A percentile compares a stretch with the other conserved stretches of the same genome.
Evolutionary conservation across 1,139 yeast genomes (phyloP).

Genomic region (Debaryomyces coudertii): DNA sequence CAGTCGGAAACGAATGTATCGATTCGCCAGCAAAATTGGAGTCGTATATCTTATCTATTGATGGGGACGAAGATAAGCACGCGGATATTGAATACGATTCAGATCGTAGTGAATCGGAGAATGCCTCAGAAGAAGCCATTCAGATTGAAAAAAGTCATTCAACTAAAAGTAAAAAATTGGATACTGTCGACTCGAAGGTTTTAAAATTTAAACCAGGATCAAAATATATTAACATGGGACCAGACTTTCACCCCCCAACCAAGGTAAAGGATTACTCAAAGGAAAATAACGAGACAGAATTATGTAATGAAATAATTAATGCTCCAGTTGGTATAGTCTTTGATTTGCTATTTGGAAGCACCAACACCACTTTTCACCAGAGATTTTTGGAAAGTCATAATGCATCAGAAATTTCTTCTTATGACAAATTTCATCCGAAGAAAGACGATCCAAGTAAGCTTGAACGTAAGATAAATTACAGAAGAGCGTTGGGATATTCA

Average conservation of each 20-base stretch:
- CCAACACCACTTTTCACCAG: conserved; percentile 43
- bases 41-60: conserved; percentile 39
- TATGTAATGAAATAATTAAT: conserved; percentile 35
- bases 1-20: conserved; percentile 11
- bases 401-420: conserved; percentile 50
- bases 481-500: conserved; percentile 52
- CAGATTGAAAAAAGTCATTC: conserved; percentile 5
- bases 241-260: conserved; percentile 42
- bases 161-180: conserved; percentile 7
- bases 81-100: conserved; percentile 16
- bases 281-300: conserved; percentile 34
- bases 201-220: conserved; percentile 36
- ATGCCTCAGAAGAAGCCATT: conserved; percentile 12
- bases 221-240: conserved; percentile 39
- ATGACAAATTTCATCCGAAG: conserved; percentile 39
- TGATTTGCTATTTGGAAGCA: conserved; percentile 50
- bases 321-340: conserved; percentile 57
- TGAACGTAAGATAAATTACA: conserved; percentile 45
- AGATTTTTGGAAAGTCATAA: conserved; percentile 47
- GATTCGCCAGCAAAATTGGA: conserved; percentile 23
- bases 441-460: conserved; percentile 35
- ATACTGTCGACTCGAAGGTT: conserved; percentile 18
- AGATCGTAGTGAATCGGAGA: conserved; percentile 10
- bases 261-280: conserved; percentile 21
- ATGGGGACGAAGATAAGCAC: conserved; percentile 26